Evolutionary conservation across 345 rosid species (phyloP).

Genomic region (Aquilaria yunnanensis): DNA sequence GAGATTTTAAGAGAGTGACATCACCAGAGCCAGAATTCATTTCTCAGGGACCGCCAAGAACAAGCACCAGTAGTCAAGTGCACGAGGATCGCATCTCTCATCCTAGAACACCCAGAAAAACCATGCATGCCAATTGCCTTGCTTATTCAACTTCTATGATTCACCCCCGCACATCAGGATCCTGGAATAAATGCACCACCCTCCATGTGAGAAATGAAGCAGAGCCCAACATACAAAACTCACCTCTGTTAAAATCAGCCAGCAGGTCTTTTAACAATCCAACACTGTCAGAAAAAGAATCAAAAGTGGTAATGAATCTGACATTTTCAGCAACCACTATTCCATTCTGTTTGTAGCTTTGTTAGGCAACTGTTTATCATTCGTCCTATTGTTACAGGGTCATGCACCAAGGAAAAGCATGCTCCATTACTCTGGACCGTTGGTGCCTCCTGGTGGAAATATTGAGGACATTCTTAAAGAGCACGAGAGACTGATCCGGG

Average conservation of each 20-base stretch:
- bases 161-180: slow-evolving; percentile 28
- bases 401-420: slow-evolving; percentile 60
- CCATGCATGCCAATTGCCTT: slow-evolving; percentile 10
- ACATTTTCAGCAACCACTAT: too few relatives aligned
- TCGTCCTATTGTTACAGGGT: slow-evolving; percentile 36
- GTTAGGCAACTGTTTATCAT: background rate
- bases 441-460: slow-evolving; percentile 87
- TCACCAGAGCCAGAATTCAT: slow-evolving; percentile 75
- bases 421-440: slow-evolving; percentile 83
- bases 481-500: slow-evolving; percentile 89
- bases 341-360: too few relatives aligned
- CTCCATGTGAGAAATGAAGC: slow-evolving; percentile 9
- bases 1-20: slow-evolving; percentile 34
- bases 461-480: slow-evolving; percentile 81
- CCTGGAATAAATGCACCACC: slow-evolving; percentile 14
- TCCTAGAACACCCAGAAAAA: slow-evolving; percentile 25
- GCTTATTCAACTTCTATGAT: slow-evolving; percentile 37
- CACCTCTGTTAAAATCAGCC: slow-evolving; percentile 20
- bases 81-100: slow-evolving; percentile 34
- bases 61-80: slow-evolving; percentile 26
- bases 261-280: slow-evolving; percentile 10
- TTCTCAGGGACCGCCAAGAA: slow-evolving; percentile 28
- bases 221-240: slow-evolving; percentile 21
- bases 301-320: slow-evolving; percentile 22
- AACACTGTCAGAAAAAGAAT: slow-evolving; percentile 16